Evolutionary conservation across 176 grass and related monocot species (phyloP), one percentile per base, ranked within the genome.

Genomic region (Cenchrus fungigraminus): DNA sequence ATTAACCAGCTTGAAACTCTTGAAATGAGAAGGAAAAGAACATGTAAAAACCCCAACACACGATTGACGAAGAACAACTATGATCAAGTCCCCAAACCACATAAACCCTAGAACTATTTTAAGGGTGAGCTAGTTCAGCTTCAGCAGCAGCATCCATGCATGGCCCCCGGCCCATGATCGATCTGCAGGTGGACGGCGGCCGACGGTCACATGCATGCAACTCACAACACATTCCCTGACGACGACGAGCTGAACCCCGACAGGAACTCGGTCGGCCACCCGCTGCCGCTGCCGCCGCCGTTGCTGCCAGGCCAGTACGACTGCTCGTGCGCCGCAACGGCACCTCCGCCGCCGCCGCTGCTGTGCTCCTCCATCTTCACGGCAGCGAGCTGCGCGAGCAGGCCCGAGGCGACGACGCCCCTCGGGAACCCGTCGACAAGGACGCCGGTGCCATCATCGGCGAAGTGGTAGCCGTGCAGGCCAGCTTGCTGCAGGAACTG

Each of bases 311-410:
- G 34, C 87, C 95, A 98, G 86, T 92, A 95, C 11, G 93, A 86
- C 45, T 93, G 91, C 51, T 98, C 93, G 57, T 95, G 87, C 55
- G 73, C 83, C 66, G 79, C 12, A 32, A 76, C 40, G 82, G 86
- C 84, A 51, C 79, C 71, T 66, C 34, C 65, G 0, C 55, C 80
- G 47, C 14, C 20, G 76, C 62, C 43, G 49, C 58, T 72, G 8
- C 80, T 62, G 51, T 89, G 90, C 49, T 97, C 97, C 69, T 99
- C 97, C 97, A 97, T 99, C 85, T 99, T 99, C 76, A 99, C 87
- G 8, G 97, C 93, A 4, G 96, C 93, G 29, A 98, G 92, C 81
- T 98, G 93, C 28, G 93, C 85, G 52, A 95, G 91, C n/a, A 98
- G 73, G 6, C 89, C 93, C 0, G 97, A 87, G 19, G 80, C 90